Conservation (phyloP, 306 rosid genomes). For the Cucurbita argyrosperma region DNA sequence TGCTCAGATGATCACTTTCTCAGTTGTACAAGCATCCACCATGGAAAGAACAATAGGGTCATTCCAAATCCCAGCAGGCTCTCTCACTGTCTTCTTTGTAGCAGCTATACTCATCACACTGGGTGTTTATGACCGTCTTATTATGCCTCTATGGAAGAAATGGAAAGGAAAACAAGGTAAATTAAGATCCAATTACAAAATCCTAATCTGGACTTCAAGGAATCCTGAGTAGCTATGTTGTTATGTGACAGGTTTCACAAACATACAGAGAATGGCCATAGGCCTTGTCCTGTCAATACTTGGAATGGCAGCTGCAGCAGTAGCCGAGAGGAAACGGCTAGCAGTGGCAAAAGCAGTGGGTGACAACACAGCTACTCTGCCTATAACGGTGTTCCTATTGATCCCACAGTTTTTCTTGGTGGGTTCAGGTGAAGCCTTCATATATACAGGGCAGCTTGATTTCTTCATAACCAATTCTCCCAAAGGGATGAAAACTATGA, state of each 20-base stretch:
- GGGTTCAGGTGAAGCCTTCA: conserved; percentile 93
- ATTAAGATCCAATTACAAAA: not conserved
- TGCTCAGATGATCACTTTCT: conserved; percentile 90
- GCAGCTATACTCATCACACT: conserved; percentile 67
- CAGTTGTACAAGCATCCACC: conserved; percentile 89
- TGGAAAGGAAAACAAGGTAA: conserved; percentile 77
- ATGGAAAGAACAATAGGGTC: conserved; percentile 51
- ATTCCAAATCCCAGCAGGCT: conserved; percentile 92
- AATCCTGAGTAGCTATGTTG: not conserved
- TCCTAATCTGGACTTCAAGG: not conserved
- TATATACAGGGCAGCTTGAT: conserved; percentile 90
- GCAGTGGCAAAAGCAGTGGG: conserved; percentile 34
- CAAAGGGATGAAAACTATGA: conserved; percentile 93
- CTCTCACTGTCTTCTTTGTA: conserved; percentile 81
- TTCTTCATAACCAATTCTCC: conserved; percentile 89
- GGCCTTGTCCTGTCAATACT: conserved; percentile 55
- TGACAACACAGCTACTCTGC: conserved; percentile 22
- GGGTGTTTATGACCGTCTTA: conserved; percentile 49
- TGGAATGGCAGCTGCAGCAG: conserved; percentile 63
- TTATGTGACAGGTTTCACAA: conserved; percentile 47
- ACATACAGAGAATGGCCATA: conserved; percentile 61
- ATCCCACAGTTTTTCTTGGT: conserved; percentile 84
- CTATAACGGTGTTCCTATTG: conserved; percentile 55
- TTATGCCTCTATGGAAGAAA: conserved; percentile 81
- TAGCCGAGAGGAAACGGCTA: conserved; percentile 46